Conservation (phyloP, 768 basidiomycete genomes). For the Tulasnella sp. region DNA sequence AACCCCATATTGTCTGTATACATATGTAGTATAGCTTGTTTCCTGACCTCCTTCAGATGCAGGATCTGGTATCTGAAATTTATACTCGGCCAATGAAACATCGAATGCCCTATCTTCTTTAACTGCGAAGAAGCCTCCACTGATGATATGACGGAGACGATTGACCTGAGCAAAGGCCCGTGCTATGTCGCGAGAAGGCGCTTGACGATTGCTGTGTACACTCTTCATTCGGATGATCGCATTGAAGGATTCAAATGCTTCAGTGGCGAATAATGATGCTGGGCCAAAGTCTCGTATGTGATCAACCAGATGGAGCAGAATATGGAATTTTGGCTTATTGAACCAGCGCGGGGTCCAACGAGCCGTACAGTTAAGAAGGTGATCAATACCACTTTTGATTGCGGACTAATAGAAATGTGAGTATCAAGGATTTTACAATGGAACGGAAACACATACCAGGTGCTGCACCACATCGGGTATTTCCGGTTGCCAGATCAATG, state of each 20-base stretch:
- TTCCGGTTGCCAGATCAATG: background rate
- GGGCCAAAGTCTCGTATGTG: slow-evolving; percentile 33
- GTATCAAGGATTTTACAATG: background rate
- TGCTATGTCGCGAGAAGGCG: slow-evolving; percentile 22
- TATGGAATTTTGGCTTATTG: slow-evolving; percentile 36
- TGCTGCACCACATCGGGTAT: background rate
- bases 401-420: slow-evolving; percentile 21
- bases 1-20: background rate
- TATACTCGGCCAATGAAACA: background rate
- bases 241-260: slow-evolving; percentile 33
- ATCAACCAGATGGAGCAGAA: slow-evolving; percentile 28
- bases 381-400: slow-evolving; percentile 25
- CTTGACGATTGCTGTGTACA: slow-evolving; percentile 26
- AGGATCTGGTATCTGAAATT: background rate
- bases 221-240: slow-evolving; percentile 22
- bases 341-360: slow-evolving; percentile 27
- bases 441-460: background rate
- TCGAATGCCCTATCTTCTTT: background rate
- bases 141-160: background rate
- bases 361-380: slow-evolving; percentile 28
- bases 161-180: background rate
- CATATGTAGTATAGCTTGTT: background rate
- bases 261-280: slow-evolving; percentile 33
- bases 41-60: background rate
- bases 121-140: background rate